A percentile compares a stretch with the other conserved stretches of the same genome.
These are phyloP conservation scores for Linum trigynum DNA, from an alignment of 345 rosid species.

Conservation along the genomic window DNA sequence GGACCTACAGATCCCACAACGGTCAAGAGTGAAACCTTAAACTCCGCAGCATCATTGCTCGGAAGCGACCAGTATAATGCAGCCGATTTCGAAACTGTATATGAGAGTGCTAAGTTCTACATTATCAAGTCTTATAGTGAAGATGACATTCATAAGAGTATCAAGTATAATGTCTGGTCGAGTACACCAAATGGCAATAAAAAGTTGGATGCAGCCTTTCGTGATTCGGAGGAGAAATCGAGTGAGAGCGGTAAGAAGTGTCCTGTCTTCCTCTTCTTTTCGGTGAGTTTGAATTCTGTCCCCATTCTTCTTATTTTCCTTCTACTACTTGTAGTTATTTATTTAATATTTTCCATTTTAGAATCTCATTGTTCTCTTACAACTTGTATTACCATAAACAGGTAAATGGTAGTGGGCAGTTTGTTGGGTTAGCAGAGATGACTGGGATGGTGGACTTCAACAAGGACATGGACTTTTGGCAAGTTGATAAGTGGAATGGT, in stretches of 20 bases:
- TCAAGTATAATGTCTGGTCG: conserved; percentile 66
- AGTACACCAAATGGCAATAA: conserved; percentile 60
- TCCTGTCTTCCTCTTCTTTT: conserved; percentile 21
- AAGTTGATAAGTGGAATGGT: conserved; percentile 24
- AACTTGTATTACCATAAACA: neutral
- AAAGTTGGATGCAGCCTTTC: conserved; percentile 46
- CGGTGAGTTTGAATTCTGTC: conserved; percentile 4
- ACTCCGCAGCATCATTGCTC: neutral
- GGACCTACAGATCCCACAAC: neutral
- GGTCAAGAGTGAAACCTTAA: neutral
- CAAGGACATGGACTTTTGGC: conserved; percentile 17
- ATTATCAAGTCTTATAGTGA: conserved; percentile 64
- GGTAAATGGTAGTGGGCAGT: conserved; percentile 25
- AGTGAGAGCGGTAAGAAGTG: conserved; percentile 11
- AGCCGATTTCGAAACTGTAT: conserved; percentile 34
- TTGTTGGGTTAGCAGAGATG: conserved; percentile 22
- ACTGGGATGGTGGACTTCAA: conserved; percentile 14
- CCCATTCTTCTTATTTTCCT: neutral
- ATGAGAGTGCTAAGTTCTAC: conserved; percentile 47
- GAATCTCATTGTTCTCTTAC: neutral
- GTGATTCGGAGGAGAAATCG: conserved; percentile 32
- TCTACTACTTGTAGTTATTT: neutral
- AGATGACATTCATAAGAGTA: conserved; percentile 58
- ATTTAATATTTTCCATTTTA: neutral
- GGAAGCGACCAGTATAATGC: conserved; percentile 46